Percentiles rank a stretch among this genome's conserved stretches.
phyloP scores from a whole-genome alignment of 208 protist species.

The Wallacemonas sp. region DNA sequence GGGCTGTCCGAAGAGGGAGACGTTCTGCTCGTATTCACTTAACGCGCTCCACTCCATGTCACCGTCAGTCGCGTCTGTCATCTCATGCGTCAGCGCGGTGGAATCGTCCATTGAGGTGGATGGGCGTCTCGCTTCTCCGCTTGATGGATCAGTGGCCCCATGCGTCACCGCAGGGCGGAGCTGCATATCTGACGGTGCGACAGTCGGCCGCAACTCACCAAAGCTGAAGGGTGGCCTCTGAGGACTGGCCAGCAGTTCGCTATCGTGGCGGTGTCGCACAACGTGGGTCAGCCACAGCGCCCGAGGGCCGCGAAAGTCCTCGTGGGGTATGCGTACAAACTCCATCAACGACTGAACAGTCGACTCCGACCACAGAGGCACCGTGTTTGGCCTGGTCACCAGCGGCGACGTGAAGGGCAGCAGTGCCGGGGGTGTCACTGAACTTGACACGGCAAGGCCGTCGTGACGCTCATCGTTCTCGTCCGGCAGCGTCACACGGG shows the following conservation, averaged over 20 bases:
- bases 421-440: no score
- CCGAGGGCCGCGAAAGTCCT: slow-evolving; percentile 1
- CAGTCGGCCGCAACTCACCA: slow-evolving; percentile 34
- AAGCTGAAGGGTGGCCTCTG: slow-evolving; percentile 72
- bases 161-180: no score
- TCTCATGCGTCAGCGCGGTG: no score
- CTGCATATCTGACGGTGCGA: slow-evolving; percentile 49
- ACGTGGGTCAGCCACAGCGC: slow-evolving; percentile 44
- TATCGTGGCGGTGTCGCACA: slow-evolving; percentile 22
- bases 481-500: no score
- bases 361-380: background rate
- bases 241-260: slow-evolving; percentile 27
- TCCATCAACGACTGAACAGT: background rate
- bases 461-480: no score
- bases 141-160: no score
- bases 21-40: slow-evolving; percentile 37
- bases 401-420: background rate
- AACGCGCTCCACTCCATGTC: slow-evolving; percentile 7
- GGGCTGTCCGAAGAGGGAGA: slow-evolving; percentile 25
- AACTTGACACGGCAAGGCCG: no score
- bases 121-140: no score
- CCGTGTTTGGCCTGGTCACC: background rate
- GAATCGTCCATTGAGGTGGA: no score
- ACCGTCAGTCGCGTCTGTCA: background rate
- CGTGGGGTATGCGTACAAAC: background rate